Percentiles rank a stretch among this genome's conserved stretches.
Conservation (phyloP, 495 filamentous ascomycete species). For the Aspergillus indologenus region DNA sequence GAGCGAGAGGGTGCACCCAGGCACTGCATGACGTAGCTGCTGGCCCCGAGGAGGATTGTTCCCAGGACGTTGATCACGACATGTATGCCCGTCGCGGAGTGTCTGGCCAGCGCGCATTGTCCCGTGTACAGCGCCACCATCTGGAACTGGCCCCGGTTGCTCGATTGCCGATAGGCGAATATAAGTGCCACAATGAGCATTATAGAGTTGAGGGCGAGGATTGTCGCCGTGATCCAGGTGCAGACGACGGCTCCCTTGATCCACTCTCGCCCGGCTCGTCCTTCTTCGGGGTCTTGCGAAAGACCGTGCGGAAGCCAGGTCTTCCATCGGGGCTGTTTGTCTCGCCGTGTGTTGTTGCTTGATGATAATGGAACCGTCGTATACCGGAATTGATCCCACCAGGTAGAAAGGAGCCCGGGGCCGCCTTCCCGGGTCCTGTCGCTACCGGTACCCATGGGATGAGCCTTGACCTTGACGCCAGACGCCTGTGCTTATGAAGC, state of each 20-base stretch:
- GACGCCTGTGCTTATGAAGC: too few species aligned
- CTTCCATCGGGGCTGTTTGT: too few species aligned
- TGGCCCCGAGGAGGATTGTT: slow-evolving; percentile 10
- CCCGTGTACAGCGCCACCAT: slow-evolving; percentile 5
- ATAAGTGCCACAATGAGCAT: slow-evolving; percentile 8
- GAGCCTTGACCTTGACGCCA: too few species aligned
- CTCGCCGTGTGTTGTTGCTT: too few species aligned
- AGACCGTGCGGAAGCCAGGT: too few species aligned
- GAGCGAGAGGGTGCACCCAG: slow-evolving; percentile 9
- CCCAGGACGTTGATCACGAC: slow-evolving; percentile 12
- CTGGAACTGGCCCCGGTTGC: neutral
- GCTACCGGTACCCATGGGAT: too few species aligned
- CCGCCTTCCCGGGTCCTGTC: too few species aligned
- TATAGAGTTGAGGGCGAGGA: slow-evolving; percentile 7
- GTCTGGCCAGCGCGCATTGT: slow-evolving; percentile 2
- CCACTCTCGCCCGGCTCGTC: neutral
- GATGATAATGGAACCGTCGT: too few species aligned
- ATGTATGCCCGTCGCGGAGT: slow-evolving; percentile 13
- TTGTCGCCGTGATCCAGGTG: slow-evolving; percentile 1
- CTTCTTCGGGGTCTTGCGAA: too few species aligned
- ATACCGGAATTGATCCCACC: too few species aligned
- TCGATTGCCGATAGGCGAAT: neutral
- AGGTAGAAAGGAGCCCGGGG: too few species aligned
- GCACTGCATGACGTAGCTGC: slow-evolving; percentile 18
- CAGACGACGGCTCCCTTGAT: slow-evolving; percentile 10